Base-by-base conservation (phyloP, 345 rosid genomes). In the Linum tenue region DNA sequence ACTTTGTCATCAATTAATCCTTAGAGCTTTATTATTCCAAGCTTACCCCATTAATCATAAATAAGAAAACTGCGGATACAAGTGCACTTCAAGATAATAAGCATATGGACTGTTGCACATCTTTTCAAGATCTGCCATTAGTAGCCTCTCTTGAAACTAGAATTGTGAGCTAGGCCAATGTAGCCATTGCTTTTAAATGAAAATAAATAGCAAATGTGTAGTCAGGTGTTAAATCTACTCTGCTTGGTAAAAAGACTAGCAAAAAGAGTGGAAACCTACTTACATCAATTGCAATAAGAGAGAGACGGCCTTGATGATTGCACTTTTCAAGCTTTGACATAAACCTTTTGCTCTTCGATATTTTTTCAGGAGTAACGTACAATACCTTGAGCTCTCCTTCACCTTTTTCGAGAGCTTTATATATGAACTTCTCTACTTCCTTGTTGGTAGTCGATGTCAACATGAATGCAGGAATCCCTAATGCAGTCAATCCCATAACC, bases 301-400 rank as follows among this genome's bases (percentile, higher is more conserved):
- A 83, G 70, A 90, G 89, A 44, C 80, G 84, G 17, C 88, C 91
- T 42, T 85, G 84, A 63, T 70, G 77, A 59, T 90, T 86, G 68
- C 96, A 88, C 64, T 90, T 92, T 79, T 92, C 97, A 44, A 92
- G 97, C 82, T 92, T 90, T n/a, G 98, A 92, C 96, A 92, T 92
- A 70, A 92, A 92, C 68, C 97, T 80, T 77, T 88, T 92, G 86
- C 98, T 92, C 82, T 92, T 92, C 36, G 97, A 92, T 74, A 92
- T 83, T 76, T 90, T 92, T 72, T 90, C 97, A 0, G 98, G 98
- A 11, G 98, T 92, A 41, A 86, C 98, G 70, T 92, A 92, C 17
- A 92, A 81, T 64, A 92, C 80, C 76, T 83, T 92, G 56, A 90
- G 82, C 57, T 82, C 83, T 62, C 83, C 94, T 75, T 88, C 96